phyloP scores from a whole-genome alignment of 352 stramenopile species.

The Pythium guiyangense region DNA sequence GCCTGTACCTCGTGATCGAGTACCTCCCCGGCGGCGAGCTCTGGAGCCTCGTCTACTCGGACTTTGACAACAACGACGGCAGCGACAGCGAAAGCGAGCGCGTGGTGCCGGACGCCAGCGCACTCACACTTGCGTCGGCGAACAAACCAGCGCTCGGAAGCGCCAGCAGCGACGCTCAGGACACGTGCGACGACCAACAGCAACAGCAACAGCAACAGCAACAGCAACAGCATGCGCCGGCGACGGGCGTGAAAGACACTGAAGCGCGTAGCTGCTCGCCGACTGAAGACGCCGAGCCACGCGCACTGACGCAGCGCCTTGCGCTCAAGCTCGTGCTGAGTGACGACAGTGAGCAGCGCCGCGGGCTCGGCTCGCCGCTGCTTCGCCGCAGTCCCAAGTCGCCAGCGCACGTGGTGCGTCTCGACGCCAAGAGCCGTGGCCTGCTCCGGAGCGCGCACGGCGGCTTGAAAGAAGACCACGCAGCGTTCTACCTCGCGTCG shows the following conservation, averaged over 20 bases:
- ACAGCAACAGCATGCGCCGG: not conserved
- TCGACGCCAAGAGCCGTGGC: slow-evolving; percentile 29
- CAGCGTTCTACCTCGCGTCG: slow-evolving; percentile 89
- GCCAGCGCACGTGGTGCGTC: slow-evolving; percentile 1
- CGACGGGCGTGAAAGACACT: slow-evolving; percentile 1
- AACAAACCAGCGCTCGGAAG: not conserved
- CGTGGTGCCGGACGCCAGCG: not conserved
- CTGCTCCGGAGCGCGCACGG: slow-evolving; percentile 39
- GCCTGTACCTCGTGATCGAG: slow-evolving; percentile 79
- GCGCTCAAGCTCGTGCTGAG: not conserved
- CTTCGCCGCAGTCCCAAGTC: not conserved
- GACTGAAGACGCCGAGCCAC: slow-evolving; percentile 2
- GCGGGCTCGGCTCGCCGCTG: not conserved
- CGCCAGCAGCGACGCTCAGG: not conserved
- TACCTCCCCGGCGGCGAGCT: slow-evolving; percentile 77
- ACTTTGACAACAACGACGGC: slow-evolving; percentile 27
- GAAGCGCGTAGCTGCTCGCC: not conserved
- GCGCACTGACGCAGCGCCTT: slow-evolving; percentile 1
- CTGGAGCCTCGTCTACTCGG: slow-evolving; percentile 70
- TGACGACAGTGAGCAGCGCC: slow-evolving; percentile 1
- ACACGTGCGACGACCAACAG: not conserved
- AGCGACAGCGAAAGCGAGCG: slow-evolving; percentile 17
- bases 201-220: too few species aligned
- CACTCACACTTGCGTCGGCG: too few species aligned
- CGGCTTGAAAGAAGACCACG: slow-evolving; percentile 49